Evolutionary conservation across 345 rosid genomes (phyloP).

Genomic region (Moringa oleifera): DNA sequence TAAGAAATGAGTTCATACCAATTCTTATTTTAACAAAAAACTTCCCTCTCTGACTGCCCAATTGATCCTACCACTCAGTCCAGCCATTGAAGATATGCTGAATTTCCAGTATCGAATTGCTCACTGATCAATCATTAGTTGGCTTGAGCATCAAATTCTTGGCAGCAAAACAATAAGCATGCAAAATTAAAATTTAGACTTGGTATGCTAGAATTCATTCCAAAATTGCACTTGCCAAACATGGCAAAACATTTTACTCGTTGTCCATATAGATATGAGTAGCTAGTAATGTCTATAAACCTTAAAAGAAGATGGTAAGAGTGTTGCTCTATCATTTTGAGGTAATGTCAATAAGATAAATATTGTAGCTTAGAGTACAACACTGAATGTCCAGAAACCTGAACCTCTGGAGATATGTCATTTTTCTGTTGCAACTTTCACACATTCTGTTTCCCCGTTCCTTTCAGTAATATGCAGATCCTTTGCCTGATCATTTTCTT

Average conservation of each 20-base stretch:
- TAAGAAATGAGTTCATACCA: no score
- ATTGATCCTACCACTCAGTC: no score
- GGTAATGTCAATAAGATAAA: background rate
- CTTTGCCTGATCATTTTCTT: conserved; percentile 14
- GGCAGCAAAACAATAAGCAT: no score
- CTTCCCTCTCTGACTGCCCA: no score
- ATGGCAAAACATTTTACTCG: background rate
- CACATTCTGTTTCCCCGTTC: conserved; percentile 11
- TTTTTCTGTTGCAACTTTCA: background rate
- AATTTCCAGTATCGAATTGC: no score
- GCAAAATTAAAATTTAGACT: no score
- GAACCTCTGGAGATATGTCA: conserved; percentile 3
- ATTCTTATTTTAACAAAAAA: no score
- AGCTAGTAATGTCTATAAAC: background rate
- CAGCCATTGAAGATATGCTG: no score
- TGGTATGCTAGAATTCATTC: background rate
- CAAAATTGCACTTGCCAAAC: background rate
- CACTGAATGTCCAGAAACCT: background rate
- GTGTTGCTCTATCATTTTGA: background rate
- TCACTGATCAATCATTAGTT: no score
- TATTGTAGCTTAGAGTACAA: background rate
- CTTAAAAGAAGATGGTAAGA: no score
- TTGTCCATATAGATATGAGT: background rate
- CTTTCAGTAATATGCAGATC: conserved; percentile 19
- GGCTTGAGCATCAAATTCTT: no score